phyloP scores from a whole-genome alignment of 805 yeast species.

The Candida dendrica region DNA sequence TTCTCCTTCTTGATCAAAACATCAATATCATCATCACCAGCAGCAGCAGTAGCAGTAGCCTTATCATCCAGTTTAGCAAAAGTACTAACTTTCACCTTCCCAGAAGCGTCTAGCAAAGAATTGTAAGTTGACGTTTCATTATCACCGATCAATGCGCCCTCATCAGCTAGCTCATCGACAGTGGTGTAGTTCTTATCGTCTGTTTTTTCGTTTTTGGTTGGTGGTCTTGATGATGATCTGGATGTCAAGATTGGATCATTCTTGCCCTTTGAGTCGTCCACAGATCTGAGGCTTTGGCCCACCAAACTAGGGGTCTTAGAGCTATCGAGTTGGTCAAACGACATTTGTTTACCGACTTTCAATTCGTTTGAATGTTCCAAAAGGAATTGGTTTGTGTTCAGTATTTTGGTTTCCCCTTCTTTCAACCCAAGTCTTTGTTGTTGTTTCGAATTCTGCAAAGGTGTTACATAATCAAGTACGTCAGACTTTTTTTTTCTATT shows the following conservation, averaged over 20 bases:
- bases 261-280: slow-evolving; percentile 7
- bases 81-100: slow-evolving; percentile 33
- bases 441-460: too few species aligned
- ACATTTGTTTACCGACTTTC: background rate
- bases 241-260: slow-evolving; percentile 4
- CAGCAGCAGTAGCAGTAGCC: too few species aligned
- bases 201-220: slow-evolving; percentile 2
- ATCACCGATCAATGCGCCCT: slow-evolving; percentile 45
- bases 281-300: slow-evolving; percentile 18
- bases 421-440: too few species aligned
- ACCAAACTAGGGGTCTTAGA: slow-evolving; percentile 14
- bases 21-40: background rate
- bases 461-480: too few species aligned
- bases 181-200: slow-evolving; percentile 15
- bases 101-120: slow-evolving; percentile 43
- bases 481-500: too few species aligned
- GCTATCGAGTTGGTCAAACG: background rate
- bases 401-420: too few species aligned
- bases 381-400: too few species aligned
- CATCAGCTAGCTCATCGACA: slow-evolving; percentile 29
- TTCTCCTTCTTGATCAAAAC: background rate
- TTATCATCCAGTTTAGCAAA: slow-evolving; percentile 2
- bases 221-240: slow-evolving; percentile 11
- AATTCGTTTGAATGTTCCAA: too few species aligned
- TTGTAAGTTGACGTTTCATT: slow-evolving; percentile 51